Base-by-base conservation (phyloP, 371 early-diverging fungal genomes). In the Mortierella sp. region DNA sequence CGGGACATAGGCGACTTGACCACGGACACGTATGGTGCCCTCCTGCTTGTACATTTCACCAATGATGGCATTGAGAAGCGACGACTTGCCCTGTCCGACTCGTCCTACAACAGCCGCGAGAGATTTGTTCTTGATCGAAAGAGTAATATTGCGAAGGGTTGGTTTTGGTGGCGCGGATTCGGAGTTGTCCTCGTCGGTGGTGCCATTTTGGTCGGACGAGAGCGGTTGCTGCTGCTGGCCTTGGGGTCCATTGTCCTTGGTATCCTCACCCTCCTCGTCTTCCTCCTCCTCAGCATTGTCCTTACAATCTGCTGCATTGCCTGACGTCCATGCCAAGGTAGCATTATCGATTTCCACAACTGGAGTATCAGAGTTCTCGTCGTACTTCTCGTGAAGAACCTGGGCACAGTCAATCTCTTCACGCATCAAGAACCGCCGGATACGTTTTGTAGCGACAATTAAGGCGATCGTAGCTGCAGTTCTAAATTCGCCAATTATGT, bases 401-500 rank as follows among this genome's bases (percentile, higher is more conserved):
- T 94, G 93, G 52, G 80, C 74, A 34, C 90, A 89, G 77, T 97
- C 96, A 10, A 97, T 81, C 83, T 97, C 97, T 58, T 96, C 95
- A 31, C 94, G 88, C 24, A 88, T 82, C 77, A 99, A 88, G 76
- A 97, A 98, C 1, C 89, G 90, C 70, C 91, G 90, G 28, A 98
- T 92, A 79, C 99, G 95, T 65, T 90, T 90, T 57, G 95, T 89
- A 6, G 98, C 94, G 3, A 99, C 97, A 9, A 93, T 91, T 3
- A 97, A 92, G 81, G 97, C 97, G 31, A 98, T 91, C 10, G 92
- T 78, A 6, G 90, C 84, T 6, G 94, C 88, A 0, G 94, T 80
- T 28, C 83, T 83, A 52, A 6, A 28, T 11, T 4, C 26, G 4
- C 4, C 38, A 21, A 26, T 2, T 1, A 28, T n/a, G 44, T 52